Evolutionary conservation across 257 asterid genomes (phyloP).

Genomic region (Solanum pimpinellifolium): DNA sequence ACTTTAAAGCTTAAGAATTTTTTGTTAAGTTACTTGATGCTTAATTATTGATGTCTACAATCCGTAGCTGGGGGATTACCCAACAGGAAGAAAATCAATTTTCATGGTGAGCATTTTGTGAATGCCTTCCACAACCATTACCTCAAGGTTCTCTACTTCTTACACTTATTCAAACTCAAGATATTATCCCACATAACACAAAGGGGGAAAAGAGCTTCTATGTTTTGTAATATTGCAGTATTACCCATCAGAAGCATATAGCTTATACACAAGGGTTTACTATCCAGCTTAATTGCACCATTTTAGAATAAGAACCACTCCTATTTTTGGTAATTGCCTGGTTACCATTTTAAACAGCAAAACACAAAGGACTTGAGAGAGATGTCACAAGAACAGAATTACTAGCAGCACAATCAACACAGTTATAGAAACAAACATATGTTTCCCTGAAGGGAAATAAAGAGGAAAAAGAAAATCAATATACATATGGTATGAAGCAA

Average conservation of each 20-base stretch:
- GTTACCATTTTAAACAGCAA: background rate
- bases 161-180: background rate
- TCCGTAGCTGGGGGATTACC: background rate
- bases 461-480: background rate
- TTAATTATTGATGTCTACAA: background rate
- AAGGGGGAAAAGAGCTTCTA: background rate
- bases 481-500: background rate
- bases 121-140: background rate
- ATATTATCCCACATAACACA: background rate
- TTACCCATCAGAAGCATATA: background rate
- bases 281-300: background rate
- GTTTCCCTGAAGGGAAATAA: background rate
- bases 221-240: background rate
- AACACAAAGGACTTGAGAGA: background rate
- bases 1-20: background rate
- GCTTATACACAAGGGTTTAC: background rate
- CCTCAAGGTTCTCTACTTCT: background rate
- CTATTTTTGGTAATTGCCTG: background rate
- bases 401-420: background rate
- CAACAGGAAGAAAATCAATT: background rate
- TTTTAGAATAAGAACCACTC: background rate
- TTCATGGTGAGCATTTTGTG: background rate
- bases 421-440: background rate
- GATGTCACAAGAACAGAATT: background rate
- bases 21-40: background rate